These are phyloP conservation scores for Dicorynia guianensis DNA, from an alignment of 306 rosid species.

Conservation along the genomic window DNA sequence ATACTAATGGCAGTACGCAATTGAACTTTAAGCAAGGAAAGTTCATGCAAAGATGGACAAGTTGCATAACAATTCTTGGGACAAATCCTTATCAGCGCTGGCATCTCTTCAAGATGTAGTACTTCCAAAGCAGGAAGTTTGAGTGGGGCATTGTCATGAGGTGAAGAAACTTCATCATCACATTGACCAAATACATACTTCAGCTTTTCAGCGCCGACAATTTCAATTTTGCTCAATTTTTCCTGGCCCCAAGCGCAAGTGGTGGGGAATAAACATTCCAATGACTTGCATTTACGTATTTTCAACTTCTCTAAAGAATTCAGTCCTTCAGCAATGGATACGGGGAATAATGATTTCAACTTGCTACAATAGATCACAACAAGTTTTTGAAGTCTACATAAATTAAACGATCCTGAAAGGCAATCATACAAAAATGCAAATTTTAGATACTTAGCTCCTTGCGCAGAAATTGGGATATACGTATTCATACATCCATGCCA, in stretches of 20 bases:
- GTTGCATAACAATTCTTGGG: not conserved
- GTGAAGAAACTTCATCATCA: not conserved
- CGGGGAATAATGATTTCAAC: too few species aligned
- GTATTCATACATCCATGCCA: too few species aligned
- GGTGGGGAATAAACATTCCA: too few species aligned
- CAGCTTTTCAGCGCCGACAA: not conserved
- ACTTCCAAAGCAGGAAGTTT: not conserved
- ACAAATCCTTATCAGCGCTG: constrained; percentile 2
- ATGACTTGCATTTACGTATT: too few species aligned
- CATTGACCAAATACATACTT: not conserved
- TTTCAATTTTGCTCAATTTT: not conserved
- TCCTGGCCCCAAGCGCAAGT: not conserved
- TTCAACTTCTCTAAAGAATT: too few species aligned
- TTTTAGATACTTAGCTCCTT: too few species aligned
- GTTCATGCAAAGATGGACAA: not conserved
- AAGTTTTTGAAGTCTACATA: too few species aligned
- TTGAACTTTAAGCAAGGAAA: not conserved
- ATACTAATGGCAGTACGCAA: not conserved
- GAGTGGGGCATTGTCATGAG: not conserved
- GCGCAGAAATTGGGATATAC: too few species aligned
- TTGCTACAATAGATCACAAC: too few species aligned
- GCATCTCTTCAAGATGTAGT: not conserved
- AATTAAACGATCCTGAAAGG: too few species aligned
- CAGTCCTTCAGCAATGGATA: too few species aligned
- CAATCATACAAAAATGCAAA: too few species aligned